phyloP scores from a whole-genome alignment of 164 flowering plant genomes.

The Tinospora cordifolia region DNA sequence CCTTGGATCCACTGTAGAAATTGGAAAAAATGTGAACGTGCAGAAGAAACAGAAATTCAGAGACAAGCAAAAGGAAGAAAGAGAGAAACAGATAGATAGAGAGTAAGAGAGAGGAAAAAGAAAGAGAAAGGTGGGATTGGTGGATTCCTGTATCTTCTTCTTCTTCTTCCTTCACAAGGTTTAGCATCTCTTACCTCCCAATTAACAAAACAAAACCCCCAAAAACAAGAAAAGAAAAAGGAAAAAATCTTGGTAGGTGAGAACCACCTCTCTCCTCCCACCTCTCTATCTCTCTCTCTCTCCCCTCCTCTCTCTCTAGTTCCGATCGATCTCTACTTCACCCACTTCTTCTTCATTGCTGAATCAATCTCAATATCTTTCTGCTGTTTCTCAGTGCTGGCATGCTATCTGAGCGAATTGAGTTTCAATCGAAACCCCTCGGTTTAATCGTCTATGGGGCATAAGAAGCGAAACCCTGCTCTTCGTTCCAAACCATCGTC shows the following conservation, averaged over 20 bases:
- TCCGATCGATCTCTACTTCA: slow-evolving; percentile 6
- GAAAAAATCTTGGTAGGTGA: slow-evolving; percentile 19
- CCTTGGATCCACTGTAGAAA: no score
- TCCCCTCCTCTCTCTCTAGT: neutral
- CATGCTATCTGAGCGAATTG: slow-evolving; percentile 14
- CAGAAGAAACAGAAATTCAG: neutral
- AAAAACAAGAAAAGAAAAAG: neutral
- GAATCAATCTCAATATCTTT: slow-evolving; percentile 10
- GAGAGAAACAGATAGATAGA: no score
- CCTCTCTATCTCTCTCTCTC: slow-evolving; percentile 3
- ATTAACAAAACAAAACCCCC: neutral
- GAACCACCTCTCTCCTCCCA: neutral
- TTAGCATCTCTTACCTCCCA: neutral
- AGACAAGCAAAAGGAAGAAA: neutral
- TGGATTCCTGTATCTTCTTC: slow-evolving; percentile 4
- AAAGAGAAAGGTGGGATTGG: neutral
- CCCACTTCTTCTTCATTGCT: no score
- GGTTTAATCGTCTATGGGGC: slow-evolving; percentile 41
- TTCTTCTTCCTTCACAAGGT: slow-evolving; percentile 4
- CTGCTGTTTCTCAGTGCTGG: slow-evolving; percentile 6
- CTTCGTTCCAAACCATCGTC: slow-evolving; percentile 36
- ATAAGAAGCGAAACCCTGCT: slow-evolving; percentile 52
- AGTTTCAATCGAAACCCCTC: neutral
- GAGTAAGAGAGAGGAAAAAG: neutral
- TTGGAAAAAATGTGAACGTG: no score